Evolutionary conservation across 1,284 basidiomycete genomes (phyloP).

Genomic region (Austropuccinia psidii): DNA sequence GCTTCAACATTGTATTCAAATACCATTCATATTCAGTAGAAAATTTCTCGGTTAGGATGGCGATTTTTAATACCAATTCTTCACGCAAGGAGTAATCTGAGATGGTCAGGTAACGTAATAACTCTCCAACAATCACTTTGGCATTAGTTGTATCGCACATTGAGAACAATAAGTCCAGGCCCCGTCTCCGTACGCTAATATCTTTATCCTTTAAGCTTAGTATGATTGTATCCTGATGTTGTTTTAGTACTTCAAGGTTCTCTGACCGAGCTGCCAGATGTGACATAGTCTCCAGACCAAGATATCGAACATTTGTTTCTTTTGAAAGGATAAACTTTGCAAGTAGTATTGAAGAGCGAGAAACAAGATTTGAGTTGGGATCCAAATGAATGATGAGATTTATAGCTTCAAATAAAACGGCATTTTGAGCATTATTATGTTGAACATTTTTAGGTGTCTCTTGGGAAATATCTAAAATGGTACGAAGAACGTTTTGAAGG

Average conservation of each 20-base stretch:
- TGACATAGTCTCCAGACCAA: slow-evolving; percentile 96
- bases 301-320: slow-evolving; percentile 96
- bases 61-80: slow-evolving; percentile 98
- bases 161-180: slow-evolving; percentile 90
- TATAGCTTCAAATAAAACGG: slow-evolving; percentile 97
- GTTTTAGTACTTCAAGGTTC: slow-evolving; percentile 82
- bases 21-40: slow-evolving; percentile 68
- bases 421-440: slow-evolving; percentile 97
- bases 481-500: slow-evolving; percentile 75
- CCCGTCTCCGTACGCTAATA: slow-evolving; percentile 88
- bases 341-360: slow-evolving; percentile 80
- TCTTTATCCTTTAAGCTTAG: slow-evolving; percentile 90
- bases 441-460: slow-evolving; percentile 91
- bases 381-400: slow-evolving; percentile 94
- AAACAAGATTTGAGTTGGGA: slow-evolving; percentile 78
- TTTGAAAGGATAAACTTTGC: slow-evolving; percentile 94
- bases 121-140: slow-evolving; percentile 85
- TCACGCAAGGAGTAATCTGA: slow-evolving; percentile 94
- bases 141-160: slow-evolving; percentile 98
- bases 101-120: slow-evolving; percentile 81
- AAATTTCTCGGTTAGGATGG: slow-evolving; percentile 95
- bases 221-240: slow-evolving; percentile 92
- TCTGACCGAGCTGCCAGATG: slow-evolving; percentile 82
- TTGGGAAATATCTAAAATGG: slow-evolving; percentile 86
- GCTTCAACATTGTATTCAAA: slow-evolving; percentile 87